Conservation (phyloP, 257 asterid genomes). For the Solanum verrucosum region DNA sequence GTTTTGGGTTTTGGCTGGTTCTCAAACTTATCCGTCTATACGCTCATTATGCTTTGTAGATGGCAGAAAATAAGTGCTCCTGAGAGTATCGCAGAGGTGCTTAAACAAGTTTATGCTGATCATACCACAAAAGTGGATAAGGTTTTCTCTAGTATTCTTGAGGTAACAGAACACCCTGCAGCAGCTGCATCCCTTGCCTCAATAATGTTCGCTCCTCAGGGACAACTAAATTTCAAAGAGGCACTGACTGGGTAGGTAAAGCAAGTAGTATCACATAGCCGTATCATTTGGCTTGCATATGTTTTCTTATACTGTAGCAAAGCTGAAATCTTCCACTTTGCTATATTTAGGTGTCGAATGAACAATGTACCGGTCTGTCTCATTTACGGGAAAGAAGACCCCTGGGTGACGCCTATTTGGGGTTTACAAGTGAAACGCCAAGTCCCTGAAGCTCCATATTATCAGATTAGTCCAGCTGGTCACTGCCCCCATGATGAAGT, state of each 20-base stretch:
- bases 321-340: not conserved
- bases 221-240: conserved; percentile 57
- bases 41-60: conserved; percentile 19
- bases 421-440: conserved; percentile 59
- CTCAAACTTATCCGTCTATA: not conserved
- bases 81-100: conserved; percentile 58
- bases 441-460: conserved; percentile 74
- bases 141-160: conserved; percentile 59
- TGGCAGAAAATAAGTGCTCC: conserved; percentile 96
- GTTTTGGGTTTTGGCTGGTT: not conserved
- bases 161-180: conserved; percentile 83
- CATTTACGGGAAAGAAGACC: conserved; percentile 87
- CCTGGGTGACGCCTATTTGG: conserved; percentile 87
- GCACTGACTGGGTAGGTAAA: conserved; percentile 49
- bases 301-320: not conserved
- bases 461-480: conserved; percentile 92
- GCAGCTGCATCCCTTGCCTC: conserved; percentile 95
- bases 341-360: conserved; percentile 47
- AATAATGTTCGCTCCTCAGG: conserved; percentile 82
- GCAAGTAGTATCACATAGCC: not conserved
- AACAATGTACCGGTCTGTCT: conserved; percentile 66
- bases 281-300: not conserved
- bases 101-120: conserved; percentile 84
- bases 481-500: conserved; percentile 99
- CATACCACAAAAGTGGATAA: conserved; percentile 70